These are phyloP conservation scores for Neotropicomus parvogracilis DNA, from an alignment of 1,284 basidiomycete genomes.

Conservation along the genomic window DNA sequence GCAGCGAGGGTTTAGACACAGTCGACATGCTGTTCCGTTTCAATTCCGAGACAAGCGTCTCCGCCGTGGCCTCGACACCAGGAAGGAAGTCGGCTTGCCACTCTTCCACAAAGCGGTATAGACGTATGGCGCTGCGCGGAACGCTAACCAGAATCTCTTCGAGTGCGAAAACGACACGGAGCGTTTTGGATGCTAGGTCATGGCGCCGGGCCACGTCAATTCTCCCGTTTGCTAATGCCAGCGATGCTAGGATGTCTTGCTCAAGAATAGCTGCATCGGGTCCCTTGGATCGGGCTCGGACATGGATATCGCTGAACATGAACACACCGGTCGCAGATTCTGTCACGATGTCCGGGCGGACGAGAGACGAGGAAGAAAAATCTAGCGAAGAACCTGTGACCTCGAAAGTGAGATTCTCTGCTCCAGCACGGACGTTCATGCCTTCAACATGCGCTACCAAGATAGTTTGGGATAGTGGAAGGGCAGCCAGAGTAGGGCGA, in stretches of 20 bases:
- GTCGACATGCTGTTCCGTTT: conserved; percentile 34
- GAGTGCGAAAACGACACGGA: conserved; percentile 44
- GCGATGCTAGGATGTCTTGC: conserved; percentile 57
- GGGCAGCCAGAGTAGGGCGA: conserved; percentile 1
- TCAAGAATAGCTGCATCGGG: conserved; percentile 39
- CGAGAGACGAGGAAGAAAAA: conserved; percentile 38
- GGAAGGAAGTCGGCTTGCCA: conserved; percentile 78
- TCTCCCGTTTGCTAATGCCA: conserved; percentile 46
- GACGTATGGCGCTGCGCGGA: conserved; percentile 73
- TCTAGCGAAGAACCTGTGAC: conserved; percentile 42
- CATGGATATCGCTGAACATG: conserved; percentile 45
- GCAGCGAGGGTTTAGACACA: conserved; percentile 21
- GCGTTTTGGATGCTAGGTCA: conserved; percentile 39
- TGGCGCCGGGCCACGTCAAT: conserved; percentile 44
- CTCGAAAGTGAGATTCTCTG: conserved; percentile 46
- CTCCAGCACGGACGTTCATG: conserved; percentile 54
- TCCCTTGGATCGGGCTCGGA: conserved; percentile 54
- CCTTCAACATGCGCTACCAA: conserved; percentile 36
- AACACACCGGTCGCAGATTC: conserved; percentile 48
- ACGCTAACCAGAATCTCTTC: conserved; percentile 53
- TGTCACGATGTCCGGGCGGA: conserved; percentile 34
- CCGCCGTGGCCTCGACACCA: conserved; percentile 61
- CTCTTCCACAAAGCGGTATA: conserved; percentile 73
- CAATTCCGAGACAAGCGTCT: conserved; percentile 62
- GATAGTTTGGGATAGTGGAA: conserved; percentile 21